Base-by-base conservation (phyloP, 768 basidiomycete genomes). In the Amanita inopinata region DNA sequence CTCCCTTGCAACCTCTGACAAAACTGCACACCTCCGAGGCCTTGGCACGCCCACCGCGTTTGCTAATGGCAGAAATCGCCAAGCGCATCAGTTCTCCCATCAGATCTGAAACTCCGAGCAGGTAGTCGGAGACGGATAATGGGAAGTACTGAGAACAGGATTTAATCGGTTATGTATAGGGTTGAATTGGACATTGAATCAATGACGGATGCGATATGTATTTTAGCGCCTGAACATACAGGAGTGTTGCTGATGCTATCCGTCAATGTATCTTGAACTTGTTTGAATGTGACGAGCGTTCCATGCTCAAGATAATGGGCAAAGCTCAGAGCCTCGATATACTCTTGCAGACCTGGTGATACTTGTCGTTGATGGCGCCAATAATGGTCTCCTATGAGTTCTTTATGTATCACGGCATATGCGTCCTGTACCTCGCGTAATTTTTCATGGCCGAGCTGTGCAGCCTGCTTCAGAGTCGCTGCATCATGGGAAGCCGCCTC, bases 61-160 rank as follows among this genome's bases (percentile, higher is more conserved):
- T 73, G 2, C 77, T 65, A 31, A 91, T 76, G 34, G 84, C 76
- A 34, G 89, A 86, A 46, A 97, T 94, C 8, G 90, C 91, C 49
- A 83, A 84, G 24, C 94, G 76, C 96, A 98, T 97, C 18, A 98
- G 75, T 62, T 99, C 96, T 33, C 96, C 96, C 0, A 91, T 96
- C 15, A 99, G 71, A 61, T 99, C 96, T 5, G 89, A 87, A 20
- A 98, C 63, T 4, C 96, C 96, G 2, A 97, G 75, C 10, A 97
- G 66, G 56, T 96, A 98, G 56, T 98, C 93, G 30, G 83, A 78
- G 24, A 77, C 56, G 6, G 88, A 71, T 23, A 93, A 56, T 3
- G 79, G 75, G 51, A 92, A 83, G 49, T 74, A 84, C 92, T 94
- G 57, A n/a, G 10, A 12, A 25, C n/a, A n/a, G n/a, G n/a, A n/a